phyloP scores from a whole-genome alignment of 2,329 filamentous ascomycete species.

The Leptographium procerum region DNA sequence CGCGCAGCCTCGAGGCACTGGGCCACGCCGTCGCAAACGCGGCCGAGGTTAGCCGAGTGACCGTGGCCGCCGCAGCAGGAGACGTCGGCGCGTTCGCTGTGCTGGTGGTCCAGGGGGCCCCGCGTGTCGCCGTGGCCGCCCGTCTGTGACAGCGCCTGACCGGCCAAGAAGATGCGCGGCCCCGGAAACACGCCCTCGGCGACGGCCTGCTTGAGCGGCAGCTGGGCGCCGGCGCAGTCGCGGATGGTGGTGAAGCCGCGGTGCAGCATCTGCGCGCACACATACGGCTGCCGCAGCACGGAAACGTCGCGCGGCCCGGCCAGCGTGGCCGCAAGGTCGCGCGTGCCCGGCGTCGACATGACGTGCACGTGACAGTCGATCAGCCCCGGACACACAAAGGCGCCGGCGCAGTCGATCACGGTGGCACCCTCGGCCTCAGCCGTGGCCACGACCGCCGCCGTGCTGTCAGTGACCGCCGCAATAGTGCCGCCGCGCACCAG shows the following conservation, averaged over 20 bases:
- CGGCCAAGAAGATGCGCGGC: conserved; percentile 38
- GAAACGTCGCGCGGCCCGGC: conserved; percentile 13
- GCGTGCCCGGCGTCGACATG: conserved; percentile 15
- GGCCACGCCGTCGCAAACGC: conserved; percentile 34
- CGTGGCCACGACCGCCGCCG: background rate
- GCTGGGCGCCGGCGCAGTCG: conserved; percentile 38
- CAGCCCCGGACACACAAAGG: background rate
- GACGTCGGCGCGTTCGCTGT: too few species aligned
- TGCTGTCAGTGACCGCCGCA: background rate
- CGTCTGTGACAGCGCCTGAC: conserved; percentile 37
- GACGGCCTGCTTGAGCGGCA: conserved; percentile 37
- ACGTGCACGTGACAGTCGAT: conserved; percentile 14
- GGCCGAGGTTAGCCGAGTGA: conserved; percentile 24
- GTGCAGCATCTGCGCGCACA: conserved; percentile 33
- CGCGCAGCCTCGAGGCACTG: conserved; percentile 37
- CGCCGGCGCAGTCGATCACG: conserved; percentile 2
- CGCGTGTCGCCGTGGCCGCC: conserved; percentile 40
- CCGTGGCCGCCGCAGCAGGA: conserved; percentile 35
- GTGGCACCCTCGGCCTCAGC: background rate
- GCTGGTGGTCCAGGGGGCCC: conserved; percentile 28
- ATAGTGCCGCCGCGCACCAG: conserved; percentile 13
- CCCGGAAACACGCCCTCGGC: conserved; percentile 35
- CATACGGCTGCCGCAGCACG: conserved; percentile 29
- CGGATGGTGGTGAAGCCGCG: conserved; percentile 42
- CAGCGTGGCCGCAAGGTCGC: conserved; percentile 4